Base-by-base conservation (phyloP, 495 filamentous ascomycete species). In the Chaetomium cochliodes region DNA sequence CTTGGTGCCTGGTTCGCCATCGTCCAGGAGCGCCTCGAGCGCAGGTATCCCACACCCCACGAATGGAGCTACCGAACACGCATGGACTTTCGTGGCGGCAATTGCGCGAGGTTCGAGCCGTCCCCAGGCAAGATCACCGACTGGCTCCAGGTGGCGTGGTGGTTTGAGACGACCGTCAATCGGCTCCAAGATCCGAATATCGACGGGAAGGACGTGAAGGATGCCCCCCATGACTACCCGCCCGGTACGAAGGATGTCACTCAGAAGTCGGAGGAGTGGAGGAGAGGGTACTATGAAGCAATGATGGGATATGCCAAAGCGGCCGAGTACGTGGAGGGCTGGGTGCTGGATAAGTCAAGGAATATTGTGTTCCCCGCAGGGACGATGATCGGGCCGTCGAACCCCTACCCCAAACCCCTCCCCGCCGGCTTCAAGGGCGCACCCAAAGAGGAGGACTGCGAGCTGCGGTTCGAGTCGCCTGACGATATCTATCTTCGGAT, bases 281-380 rank as follows among this genome's bases (percentile, higher is more conserved):
- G 89, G 69, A 80, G 90, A 57, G 90, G 92, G 0, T 97, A 97
- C 70, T 92, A 86, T 74, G 84, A 93, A 67, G 82, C 86, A 22
- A 74, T 96, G 26, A 90, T 96, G 86, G 82, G 87, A 12, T 82
- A 82, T 64, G 92, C 88, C 0, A 86, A 85, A 65, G 85, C 87
- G 2, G 88, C 91, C 4, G 92, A 96, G 78, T 86, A 90, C 65
- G 76, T 93, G 23, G 91, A 96, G 55, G 89, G 88, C 13, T 90
- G 87, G 81, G 81, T 93, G 46, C 74, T 78, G 33, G 91, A 96
- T 73, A 86, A 77, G 49, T 88, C 83, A 44, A 80, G 87, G 65
- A 79, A 81, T 26, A 76, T 88, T 13, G 81, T 85, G 20, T 92
- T 91, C 50, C 88, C 90, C 2, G 79, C 80, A 18, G 85, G 90